phyloP scores from a whole-genome alignment of 805 yeast species.

The Sungouiozyma intestinalis region DNA sequence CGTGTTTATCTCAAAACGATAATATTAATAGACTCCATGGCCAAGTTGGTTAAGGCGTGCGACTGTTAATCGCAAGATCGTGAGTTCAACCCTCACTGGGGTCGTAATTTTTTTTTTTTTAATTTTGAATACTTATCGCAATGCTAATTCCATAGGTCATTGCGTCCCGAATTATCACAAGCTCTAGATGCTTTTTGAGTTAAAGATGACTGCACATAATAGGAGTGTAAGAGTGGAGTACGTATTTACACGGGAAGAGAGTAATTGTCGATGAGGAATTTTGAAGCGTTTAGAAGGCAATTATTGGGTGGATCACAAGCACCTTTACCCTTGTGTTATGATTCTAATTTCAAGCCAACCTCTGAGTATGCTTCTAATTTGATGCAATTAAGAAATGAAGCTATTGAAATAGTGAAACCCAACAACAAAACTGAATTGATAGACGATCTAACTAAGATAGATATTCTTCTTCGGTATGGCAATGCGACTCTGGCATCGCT shows the following conservation, averaged over 20 bases:
- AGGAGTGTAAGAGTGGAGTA: too few relatives aligned
- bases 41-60: conserved; percentile 56
- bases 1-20: background rate
- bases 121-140: too few relatives aligned
- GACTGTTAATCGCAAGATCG: conserved; percentile 58
- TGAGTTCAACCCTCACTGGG: conserved; percentile 51
- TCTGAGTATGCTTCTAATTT: background rate
- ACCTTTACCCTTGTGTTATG: background rate
- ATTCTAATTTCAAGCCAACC: background rate
- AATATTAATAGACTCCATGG: conserved; percentile 35
- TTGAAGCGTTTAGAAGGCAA: background rate
- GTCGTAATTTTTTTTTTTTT: conserved; percentile 31
- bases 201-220: too few relatives aligned
- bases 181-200: too few relatives aligned
- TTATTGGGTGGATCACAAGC: background rate
- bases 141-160: too few relatives aligned
- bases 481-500: conserved; percentile 4
- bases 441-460: conserved; percentile 4
- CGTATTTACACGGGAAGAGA: too few relatives aligned
- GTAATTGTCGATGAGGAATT: background rate
- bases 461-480: conserved; percentile 5
- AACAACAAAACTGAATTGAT: conserved; percentile 2
- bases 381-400: conserved; percentile 1
- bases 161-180: too few relatives aligned
- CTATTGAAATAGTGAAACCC: background rate